Conservation (phyloP, 225 moss, liverwort and hornwort genomes). For the Asterella californica region DNA sequence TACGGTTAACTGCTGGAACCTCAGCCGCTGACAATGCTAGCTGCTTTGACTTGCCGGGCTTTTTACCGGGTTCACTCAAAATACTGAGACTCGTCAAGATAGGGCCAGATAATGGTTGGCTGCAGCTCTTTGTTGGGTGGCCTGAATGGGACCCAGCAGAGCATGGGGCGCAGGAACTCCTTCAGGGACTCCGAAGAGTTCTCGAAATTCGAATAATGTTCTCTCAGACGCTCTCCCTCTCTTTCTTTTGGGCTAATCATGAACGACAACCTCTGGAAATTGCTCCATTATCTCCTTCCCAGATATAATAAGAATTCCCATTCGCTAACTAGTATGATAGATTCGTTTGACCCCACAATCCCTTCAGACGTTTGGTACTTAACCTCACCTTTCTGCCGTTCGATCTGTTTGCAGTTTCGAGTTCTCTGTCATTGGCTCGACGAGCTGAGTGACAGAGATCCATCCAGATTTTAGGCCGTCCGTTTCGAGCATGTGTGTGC, state of each 20-base stretch:
- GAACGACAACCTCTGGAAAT: background rate
- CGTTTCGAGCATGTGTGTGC: too few species aligned
- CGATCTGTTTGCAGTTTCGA: background rate
- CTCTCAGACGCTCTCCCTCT: background rate
- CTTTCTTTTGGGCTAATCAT: background rate
- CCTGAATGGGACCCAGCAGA: slow-evolving; percentile 7
- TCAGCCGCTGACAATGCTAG: background rate
- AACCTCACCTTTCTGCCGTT: background rate
- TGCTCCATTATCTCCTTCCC: background rate
- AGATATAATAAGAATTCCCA: background rate
- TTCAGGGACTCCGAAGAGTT: background rate
- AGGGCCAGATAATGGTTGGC: slow-evolving; percentile 2
- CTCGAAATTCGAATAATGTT: background rate
- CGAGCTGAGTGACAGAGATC: background rate
- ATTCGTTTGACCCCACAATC: background rate
- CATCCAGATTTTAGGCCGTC: background rate
- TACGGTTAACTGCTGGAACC: background rate
- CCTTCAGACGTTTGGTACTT: background rate
- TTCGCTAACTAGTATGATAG: background rate
- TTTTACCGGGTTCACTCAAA: background rate
- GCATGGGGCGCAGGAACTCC: background rate
- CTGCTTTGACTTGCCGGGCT: background rate
- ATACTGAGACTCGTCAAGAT: background rate
- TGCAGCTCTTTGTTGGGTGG: background rate
- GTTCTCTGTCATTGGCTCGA: background rate